Evolutionary conservation across 2,329 filamentous ascomycete species (phyloP).

Genomic region (Cercospora sp.): DNA sequence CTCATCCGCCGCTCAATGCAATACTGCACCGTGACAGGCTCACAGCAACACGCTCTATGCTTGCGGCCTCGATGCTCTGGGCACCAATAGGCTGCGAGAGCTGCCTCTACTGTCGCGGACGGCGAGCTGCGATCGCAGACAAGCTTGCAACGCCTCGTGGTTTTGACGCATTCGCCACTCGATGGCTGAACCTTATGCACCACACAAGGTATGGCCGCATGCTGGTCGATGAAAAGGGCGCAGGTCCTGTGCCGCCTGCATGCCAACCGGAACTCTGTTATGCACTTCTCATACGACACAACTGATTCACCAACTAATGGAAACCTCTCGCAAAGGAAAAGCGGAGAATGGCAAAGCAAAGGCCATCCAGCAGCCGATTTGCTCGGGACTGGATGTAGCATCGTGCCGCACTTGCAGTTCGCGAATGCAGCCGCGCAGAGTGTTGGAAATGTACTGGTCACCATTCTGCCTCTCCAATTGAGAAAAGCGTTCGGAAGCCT

Average conservation of each 20-base stretch:
- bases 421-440: neutral
- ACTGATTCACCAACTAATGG: neutral
- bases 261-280: neutral
- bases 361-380: neutral
- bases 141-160: conserved; percentile 19
- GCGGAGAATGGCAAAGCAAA: neutral
- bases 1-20: conserved; percentile 14
- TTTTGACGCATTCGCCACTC: conserved; percentile 17
- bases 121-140: conserved; percentile 9
- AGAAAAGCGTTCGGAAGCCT: neutral
- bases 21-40: conserved; percentile 10
- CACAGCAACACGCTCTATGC: conserved; percentile 2
- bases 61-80: neutral
- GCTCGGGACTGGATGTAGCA: neutral
- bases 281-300: neutral
- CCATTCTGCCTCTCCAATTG: neutral
- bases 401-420: neutral
- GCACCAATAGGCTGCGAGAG: conserved; percentile 12
- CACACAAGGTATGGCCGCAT: neutral
- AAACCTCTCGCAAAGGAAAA: neutral
- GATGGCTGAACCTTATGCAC: conserved; percentile 7
- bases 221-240: conserved; percentile 2
- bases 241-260: conserved; percentile 10
- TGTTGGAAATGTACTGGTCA: neutral
- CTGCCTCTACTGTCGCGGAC: conserved; percentile 5